Evolutionary conservation across 495 filamentous ascomycete genomes (phyloP).

Genomic region (Podospora didyma): DNA sequence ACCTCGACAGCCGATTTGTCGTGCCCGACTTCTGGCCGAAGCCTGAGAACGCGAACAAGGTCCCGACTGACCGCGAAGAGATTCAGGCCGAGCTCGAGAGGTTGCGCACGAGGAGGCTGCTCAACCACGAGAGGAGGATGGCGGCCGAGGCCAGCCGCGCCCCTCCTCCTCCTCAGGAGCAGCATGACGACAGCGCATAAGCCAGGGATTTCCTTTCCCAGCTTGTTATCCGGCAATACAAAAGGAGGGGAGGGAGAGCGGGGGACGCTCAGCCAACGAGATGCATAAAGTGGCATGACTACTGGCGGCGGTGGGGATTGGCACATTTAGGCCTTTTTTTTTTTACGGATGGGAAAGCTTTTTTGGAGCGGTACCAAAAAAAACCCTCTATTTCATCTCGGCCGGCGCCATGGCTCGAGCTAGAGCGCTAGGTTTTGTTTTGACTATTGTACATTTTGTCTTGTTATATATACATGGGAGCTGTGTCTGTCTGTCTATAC

Average conservation of each 20-base stretch:
- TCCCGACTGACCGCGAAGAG: conserved; percentile 86
- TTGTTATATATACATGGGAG: neutral
- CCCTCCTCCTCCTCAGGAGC: conserved; percentile 14
- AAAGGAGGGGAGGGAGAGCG: neutral
- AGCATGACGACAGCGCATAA: conserved; percentile 15
- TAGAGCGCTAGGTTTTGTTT: neutral
- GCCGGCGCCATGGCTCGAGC: neutral
- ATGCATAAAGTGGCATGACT: neutral
- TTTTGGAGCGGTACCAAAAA: neutral
- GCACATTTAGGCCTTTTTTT: neutral
- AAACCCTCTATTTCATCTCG: neutral
- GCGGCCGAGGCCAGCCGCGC: conserved; percentile 47
- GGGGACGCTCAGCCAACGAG: neutral
- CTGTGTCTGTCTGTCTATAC: conserved; percentile 5
- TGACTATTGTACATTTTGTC: conserved; percentile 6
- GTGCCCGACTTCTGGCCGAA: conserved; percentile 94
- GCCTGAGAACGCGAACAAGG: conserved; percentile 76
- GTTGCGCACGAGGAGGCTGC: conserved; percentile 58
- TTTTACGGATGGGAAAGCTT: neutral
- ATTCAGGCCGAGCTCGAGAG: conserved; percentile 72
- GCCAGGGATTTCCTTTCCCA: neutral
- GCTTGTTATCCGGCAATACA: no score
- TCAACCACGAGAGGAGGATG: conserved; percentile 56
- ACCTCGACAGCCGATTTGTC: conserved; percentile 86
- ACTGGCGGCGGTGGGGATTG: conserved; percentile 1